These are phyloP conservation scores for Hypsizygus ulmarius DNA, from an alignment of 1,284 basidiomycete genomes.

Conservation along the genomic window DNA sequence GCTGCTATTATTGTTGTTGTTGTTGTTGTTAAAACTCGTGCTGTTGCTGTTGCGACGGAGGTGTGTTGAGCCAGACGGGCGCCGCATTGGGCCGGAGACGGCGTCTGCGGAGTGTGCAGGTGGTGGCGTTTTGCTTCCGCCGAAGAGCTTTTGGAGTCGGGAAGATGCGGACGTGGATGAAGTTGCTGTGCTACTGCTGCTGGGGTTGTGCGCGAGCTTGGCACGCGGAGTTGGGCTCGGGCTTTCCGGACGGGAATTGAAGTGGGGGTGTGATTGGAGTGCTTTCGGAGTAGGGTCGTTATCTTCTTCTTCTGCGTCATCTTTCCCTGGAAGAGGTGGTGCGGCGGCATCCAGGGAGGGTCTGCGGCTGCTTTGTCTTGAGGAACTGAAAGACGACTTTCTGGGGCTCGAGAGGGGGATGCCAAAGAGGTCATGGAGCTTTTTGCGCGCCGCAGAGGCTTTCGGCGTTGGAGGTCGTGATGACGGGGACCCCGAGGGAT, in stretches of 20 bases:
- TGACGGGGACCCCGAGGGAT: conserved; percentile 13
- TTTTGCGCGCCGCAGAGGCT: conserved; percentile 34
- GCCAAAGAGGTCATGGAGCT: conserved; percentile 51
- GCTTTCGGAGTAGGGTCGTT: conserved; percentile 30
- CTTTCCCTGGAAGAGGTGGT: conserved; percentile 23
- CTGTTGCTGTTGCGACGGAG: conserved; percentile 17
- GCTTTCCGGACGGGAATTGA: conserved; percentile 25
- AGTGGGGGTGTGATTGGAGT: conserved; percentile 22
- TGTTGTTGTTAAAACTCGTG: too few relatives aligned
- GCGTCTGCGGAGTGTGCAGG: conserved; percentile 14
- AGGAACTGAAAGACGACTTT: conserved; percentile 38
- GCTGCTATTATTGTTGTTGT: conserved; percentile 15
- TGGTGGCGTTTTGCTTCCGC: conserved; percentile 17
- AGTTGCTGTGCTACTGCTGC: conserved; percentile 15
- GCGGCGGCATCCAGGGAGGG: conserved; percentile 25
- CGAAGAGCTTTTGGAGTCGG: conserved; percentile 18
- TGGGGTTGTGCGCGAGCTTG: conserved; percentile 14
- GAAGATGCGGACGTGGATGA: conserved; percentile 20
- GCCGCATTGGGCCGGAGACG: conserved; percentile 21
- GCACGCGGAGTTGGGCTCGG: conserved; percentile 26
- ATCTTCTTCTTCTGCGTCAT: conserved; percentile 14
- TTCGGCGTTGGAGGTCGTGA: conserved; percentile 32
- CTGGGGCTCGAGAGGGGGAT: conserved; percentile 40
- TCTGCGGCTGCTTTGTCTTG: conserved; percentile 30
- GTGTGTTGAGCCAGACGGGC: conserved; percentile 19